A percentile compares a stretch with the other conserved stretches of the same genome.
phyloP scores from a whole-genome alignment of 2,329 filamentous ascomycete species.

The Trichoderma endophyticum region DNA sequence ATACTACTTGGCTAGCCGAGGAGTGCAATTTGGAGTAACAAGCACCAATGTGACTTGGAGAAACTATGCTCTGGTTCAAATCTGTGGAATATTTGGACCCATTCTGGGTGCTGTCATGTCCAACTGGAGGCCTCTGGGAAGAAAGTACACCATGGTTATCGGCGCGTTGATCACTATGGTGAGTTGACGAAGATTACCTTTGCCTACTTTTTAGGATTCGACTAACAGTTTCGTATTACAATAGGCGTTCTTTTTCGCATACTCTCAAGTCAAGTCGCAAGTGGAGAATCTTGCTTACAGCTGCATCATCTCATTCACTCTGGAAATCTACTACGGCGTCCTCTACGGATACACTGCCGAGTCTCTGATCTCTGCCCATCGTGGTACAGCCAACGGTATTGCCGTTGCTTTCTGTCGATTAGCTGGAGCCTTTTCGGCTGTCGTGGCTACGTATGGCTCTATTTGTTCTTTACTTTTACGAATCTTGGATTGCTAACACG shows the following conservation, averaged over 20 bases:
- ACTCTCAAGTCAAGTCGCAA: conserved; percentile 34
- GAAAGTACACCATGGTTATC: conserved; percentile 45
- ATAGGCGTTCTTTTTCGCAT: conserved; percentile 40
- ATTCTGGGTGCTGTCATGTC: conserved; percentile 62
- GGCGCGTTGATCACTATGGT: conserved; percentile 37
- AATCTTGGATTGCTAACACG: neutral
- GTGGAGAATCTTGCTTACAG: conserved; percentile 31
- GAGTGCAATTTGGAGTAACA: conserved; percentile 48
- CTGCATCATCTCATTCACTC: conserved; percentile 34
- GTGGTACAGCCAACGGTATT: conserved; percentile 48
- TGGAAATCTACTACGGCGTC: conserved; percentile 64
- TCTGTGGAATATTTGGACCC: conserved; percentile 62
- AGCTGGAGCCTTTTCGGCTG: conserved; percentile 64
- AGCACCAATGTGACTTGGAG: conserved; percentile 56
- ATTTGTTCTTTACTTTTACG: neutral
- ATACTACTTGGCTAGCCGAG: conserved; percentile 26
- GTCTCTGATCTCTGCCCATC: conserved; percentile 50
- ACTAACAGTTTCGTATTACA: neutral
- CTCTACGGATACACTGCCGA: conserved; percentile 50
- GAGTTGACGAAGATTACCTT: neutral
- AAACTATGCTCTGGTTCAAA: conserved; percentile 64
- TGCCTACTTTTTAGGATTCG: neutral
- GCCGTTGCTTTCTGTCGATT: conserved; percentile 58
- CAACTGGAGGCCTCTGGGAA: conserved; percentile 58
- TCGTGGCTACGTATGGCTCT: conserved; percentile 53